Evolutionary conservation across 768 basidiomycete genomes (phyloP).

Genomic region (Termitomyces sp.): DNA sequence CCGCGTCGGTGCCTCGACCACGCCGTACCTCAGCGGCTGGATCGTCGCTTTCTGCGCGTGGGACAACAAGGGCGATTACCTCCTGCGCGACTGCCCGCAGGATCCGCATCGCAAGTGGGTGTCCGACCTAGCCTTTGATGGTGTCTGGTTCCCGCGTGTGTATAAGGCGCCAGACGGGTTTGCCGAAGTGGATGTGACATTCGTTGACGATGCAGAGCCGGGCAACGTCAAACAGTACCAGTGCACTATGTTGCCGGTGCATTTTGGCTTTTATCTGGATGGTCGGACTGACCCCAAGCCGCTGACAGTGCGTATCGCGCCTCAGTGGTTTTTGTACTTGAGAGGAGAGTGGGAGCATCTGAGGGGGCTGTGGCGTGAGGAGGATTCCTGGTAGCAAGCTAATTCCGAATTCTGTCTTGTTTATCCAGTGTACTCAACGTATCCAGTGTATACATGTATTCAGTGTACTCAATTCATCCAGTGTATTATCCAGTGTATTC

Average conservation of each 20-base stretch:
- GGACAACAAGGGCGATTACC: not conserved
- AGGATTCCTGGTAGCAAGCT: no score
- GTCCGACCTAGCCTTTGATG: not conserved
- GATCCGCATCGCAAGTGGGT: no score
- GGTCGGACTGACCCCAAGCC: no score
- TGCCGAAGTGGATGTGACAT: not conserved
- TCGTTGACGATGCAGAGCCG: not conserved
- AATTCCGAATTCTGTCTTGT: no score
- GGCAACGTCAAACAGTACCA: not conserved
- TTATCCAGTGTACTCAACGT: no score
- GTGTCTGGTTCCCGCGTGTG: not conserved
- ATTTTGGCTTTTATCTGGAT: not conserved
- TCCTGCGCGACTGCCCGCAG: no score
- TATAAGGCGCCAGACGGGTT: not conserved
- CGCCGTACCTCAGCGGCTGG: conserved; percentile 31
- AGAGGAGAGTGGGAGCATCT: not conserved
- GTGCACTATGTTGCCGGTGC: not conserved
- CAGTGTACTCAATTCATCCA: no score
- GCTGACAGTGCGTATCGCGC: not conserved
- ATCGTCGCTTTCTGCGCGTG: conserved; percentile 30
- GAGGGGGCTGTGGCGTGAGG: no score
- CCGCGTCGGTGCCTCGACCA: conserved; percentile 11
- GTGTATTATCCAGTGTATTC: no score
- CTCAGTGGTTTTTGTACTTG: not conserved
- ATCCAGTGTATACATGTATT: no score